phyloP scores from a whole-genome alignment of 495 filamentous ascomycete species.

The Cetradonia linearis region DNA sequence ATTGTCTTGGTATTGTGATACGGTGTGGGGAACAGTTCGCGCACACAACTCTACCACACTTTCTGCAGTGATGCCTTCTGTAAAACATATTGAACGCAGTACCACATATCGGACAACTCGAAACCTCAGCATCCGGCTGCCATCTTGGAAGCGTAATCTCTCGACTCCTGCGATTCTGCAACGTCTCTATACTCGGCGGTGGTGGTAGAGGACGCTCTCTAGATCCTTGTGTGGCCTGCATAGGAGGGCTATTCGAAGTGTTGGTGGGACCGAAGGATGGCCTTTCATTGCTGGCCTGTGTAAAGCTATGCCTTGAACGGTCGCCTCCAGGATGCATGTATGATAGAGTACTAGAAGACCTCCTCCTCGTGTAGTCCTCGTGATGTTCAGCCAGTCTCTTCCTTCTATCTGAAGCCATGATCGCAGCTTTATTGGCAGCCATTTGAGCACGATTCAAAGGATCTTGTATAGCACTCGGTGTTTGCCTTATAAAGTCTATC shows the following conservation, averaged over 20 bases:
- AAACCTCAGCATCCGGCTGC: conserved; percentile 77
- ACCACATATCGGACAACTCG: conserved; percentile 70
- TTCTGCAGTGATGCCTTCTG: conserved; percentile 90
- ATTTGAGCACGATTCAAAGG: conserved; percentile 9
- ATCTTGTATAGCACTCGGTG: conserved; percentile 9
- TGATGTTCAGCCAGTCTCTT: conserved; percentile 20
- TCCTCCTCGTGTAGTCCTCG: conserved; percentile 17
- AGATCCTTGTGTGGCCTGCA: conserved; percentile 2
- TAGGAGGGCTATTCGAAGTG: conserved; percentile 10
- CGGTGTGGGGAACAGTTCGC: conserved; percentile 83
- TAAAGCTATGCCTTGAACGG: conserved; percentile 11
- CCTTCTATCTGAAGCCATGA: conserved; percentile 23
- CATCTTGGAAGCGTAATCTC: conserved; percentile 53
- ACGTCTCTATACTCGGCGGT: conserved; percentile 14
- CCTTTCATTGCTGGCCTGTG: not conserved
- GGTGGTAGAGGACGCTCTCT: conserved; percentile 19
- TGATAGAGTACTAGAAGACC: conserved; percentile 17
- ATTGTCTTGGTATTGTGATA: conserved; percentile 88
- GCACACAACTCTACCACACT: conserved; percentile 93
- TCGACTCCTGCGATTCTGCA: conserved; percentile 16
- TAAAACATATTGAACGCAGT: conserved; percentile 75
- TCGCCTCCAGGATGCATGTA: conserved; percentile 5
- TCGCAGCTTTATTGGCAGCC: conserved; percentile 19
- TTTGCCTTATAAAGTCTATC: conserved; percentile 17
- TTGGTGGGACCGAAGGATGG: not conserved